These are phyloP conservation scores for Hanseniaspora vineae DNA, from an alignment of 805 yeast species.

Conservation along the genomic window DNA sequence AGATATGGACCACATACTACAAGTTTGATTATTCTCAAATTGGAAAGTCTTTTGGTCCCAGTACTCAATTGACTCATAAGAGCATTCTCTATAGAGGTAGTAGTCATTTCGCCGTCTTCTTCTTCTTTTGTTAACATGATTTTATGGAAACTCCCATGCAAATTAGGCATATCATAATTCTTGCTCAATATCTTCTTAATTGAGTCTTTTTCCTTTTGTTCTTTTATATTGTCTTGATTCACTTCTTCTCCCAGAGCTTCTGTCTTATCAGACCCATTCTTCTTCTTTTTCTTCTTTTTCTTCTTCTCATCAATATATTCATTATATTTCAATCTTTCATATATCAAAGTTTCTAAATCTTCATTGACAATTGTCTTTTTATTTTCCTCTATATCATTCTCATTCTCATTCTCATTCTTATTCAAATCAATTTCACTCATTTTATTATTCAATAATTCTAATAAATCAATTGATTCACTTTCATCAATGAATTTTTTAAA, in stretches of 20 bases:
- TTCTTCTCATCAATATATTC: neutral
- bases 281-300: neutral
- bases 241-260: no score
- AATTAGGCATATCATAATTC: neutral
- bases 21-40: neutral
- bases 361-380: constrained; percentile 3
- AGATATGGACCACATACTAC: neutral
- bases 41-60: neutral
- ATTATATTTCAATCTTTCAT: constrained; percentile 17
- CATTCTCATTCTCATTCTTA: constrained; percentile 2
- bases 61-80: neutral
- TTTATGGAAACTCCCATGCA: neutral
- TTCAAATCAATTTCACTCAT: neutral
- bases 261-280: no score
- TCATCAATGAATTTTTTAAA: constrained; percentile 33
- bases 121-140: no score
- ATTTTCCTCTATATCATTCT: no score
- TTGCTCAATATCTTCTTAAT: neutral
- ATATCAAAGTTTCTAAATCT: constrained; percentile 12
- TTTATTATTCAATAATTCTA: no score
- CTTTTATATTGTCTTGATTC: neutral
- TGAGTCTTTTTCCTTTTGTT: neutral
- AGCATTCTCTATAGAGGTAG: no score
- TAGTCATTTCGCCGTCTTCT: no score
- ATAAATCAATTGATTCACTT: constrained; percentile 3